Evolutionary conservation across 2,329 filamentous ascomycete genomes (phyloP), one percentile per base, ranked within the genome.

Genomic region (Venturia nashicola): DNA sequence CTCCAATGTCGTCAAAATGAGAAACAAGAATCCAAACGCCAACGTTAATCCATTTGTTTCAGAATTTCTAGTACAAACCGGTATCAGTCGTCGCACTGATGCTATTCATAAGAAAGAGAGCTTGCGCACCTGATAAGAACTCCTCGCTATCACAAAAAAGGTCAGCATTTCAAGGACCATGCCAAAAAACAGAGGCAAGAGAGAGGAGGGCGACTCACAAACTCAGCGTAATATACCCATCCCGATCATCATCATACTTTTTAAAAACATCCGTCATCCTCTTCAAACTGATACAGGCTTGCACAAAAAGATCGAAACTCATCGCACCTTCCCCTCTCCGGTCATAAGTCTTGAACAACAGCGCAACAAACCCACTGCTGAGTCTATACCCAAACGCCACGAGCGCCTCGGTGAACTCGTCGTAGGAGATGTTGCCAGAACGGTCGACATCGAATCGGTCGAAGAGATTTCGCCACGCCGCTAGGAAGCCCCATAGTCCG

Each of bases 181-280:
- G 2, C 27, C 27, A 2, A 27, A 27, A 27, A 27, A 4, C 27
- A 27, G 27, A 27, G 27, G 27, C 4, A 27, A 46, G 34, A 27
- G 18, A 27, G 20, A 32, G n/a, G 32, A 7, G 18, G 9, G 2
- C 8, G 27, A 80, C 79, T 77, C 74, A 81, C 79, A 82, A 82
- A 70, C 79, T 81, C 70, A 82, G 69, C 54, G 80, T 82, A 66
- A 82, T 82, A 67, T 92, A 97, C 1, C 94, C 94, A 76, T 97
- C 94, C 51, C 94, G 85, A 75, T 99, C 94, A 71, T 96, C 90
- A 70, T 99, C 94, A 75, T 97, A 99, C 77, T 92, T 93, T 82
- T 99, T 99, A 75, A 99, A 99, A 36, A 96, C 91, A 75, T 99
- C 94, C 66, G 94, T 99, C 93, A 99, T 97, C 70, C 94, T 84